These are phyloP conservation scores for Hirsutella thompsonii DNA, from an alignment of 2,329 filamentous ascomycete species.

Conservation along the genomic window DNA sequence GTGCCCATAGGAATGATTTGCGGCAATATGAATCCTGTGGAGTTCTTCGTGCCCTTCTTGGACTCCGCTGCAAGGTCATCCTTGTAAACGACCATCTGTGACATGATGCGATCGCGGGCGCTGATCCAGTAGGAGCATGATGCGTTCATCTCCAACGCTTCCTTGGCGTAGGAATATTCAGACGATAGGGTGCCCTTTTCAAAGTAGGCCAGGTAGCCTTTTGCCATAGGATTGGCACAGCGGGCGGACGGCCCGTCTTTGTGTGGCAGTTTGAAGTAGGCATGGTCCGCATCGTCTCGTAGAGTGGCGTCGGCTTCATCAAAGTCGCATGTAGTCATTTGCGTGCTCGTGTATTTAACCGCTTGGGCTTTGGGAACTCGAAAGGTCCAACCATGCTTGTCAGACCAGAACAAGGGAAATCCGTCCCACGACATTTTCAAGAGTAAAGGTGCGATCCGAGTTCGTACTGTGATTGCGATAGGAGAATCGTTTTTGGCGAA, in stretches of 20 bases:
- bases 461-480: conserved; percentile 74
- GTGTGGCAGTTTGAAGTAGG: conserved; percentile 90
- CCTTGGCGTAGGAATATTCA: conserved; percentile 80
- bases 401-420: conserved; percentile 82
- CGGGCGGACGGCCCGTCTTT: conserved; percentile 83
- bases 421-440: conserved; percentile 81
- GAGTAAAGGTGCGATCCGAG: conserved; percentile 74
- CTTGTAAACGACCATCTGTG: conserved; percentile 89
- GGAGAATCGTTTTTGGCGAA: conserved; percentile 55
- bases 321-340: conserved; percentile 66
- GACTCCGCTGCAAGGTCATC: conserved; percentile 32
- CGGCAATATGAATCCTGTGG: conserved; percentile 71
- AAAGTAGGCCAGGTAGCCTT: conserved; percentile 82
- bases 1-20: conserved; percentile 98
- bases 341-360: conserved; percentile 53
- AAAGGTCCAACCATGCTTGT: conserved; percentile 89
- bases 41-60: conserved; percentile 6
- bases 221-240: conserved; percentile 80
- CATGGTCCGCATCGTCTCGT: conserved; percentile 49
- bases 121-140: conserved; percentile 99
- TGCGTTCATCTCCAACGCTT: conserved; percentile 95
- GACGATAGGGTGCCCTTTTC: conserved; percentile 81
- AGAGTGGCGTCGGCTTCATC: conserved; percentile 57
- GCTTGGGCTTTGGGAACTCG: conserved; percentile 52
- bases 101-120: conserved; percentile 80